Conservation (phyloP, 148 eudicot genomes). For the Camellia sinensis region DNA sequence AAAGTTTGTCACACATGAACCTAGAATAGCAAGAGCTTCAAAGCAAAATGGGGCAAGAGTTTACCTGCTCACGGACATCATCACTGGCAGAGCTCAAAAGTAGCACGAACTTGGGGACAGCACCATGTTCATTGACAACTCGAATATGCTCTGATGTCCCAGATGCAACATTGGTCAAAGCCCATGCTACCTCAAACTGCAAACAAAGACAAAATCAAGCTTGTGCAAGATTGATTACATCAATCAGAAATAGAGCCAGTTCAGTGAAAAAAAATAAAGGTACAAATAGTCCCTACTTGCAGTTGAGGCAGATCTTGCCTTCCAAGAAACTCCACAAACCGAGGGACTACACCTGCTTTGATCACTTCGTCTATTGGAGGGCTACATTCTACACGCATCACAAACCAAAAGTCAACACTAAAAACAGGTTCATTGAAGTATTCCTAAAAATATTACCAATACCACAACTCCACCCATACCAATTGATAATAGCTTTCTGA, state of each 20-base stretch:
- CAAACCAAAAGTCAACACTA: constrained; percentile 15
- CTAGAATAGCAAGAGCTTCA: not conserved
- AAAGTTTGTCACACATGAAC: not conserved
- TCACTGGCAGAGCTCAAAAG: constrained; percentile 85
- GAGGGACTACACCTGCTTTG: constrained; percentile 78
- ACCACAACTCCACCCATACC: constrained; percentile 36
- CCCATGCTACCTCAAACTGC: constrained; percentile 98
- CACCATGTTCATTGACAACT: constrained; percentile 80
- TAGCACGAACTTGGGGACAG: constrained; percentile 82
- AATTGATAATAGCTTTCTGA: constrained; percentile 78
- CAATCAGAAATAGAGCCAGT: not conserved
- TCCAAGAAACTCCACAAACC: constrained; percentile 80
- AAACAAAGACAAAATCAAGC: constrained; percentile 13
- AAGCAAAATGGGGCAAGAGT: not conserved
- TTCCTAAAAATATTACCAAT: not conserved
- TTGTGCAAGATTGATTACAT: not conserved
- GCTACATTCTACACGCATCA: constrained; percentile 55
- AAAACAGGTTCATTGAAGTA: constrained; percentile 3
- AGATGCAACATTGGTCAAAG: constrained; percentile 90
- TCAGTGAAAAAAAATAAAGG: not conserved
- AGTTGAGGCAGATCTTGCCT: constrained; percentile 83
- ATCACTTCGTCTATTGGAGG: constrained; percentile 94
- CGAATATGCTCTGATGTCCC: constrained; percentile 93
- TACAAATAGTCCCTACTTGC: constrained; percentile 47
- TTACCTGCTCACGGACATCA: constrained; percentile 93